phyloP scores from a whole-genome alignment of 2,329 filamentous ascomycete species.

The Microsporum canis region DNA sequence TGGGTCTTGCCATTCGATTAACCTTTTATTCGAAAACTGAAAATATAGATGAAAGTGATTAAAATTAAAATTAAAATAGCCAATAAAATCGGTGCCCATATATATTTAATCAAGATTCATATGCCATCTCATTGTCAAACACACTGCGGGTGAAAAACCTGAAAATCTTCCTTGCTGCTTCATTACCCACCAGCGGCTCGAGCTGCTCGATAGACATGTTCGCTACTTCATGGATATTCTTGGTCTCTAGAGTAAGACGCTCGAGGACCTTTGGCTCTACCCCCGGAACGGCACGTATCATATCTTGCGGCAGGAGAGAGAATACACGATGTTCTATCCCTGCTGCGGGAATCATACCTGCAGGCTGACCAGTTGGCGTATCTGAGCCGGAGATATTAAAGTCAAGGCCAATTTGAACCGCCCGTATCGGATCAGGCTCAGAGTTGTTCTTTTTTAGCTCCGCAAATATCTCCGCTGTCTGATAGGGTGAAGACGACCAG shows the following conservation, averaged over 20 bases:
- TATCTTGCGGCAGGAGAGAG: slow-evolving; percentile 78
- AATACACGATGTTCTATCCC: slow-evolving; percentile 53
- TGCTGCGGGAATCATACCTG: slow-evolving; percentile 47
- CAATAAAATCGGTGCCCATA: background rate
- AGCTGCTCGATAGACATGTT: slow-evolving; percentile 72
- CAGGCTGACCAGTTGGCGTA: slow-evolving; percentile 16
- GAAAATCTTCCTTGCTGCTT: slow-evolving; percentile 63
- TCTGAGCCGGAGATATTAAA: slow-evolving; percentile 30
- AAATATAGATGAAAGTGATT: slow-evolving; percentile 9
- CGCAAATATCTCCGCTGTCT: slow-evolving; percentile 95
- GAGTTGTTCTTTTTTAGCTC: slow-evolving; percentile 79
- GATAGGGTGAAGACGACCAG: slow-evolving; percentile 86
- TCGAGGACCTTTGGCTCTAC: slow-evolving; percentile 68
- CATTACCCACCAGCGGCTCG: slow-evolving; percentile 61
- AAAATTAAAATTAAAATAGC: slow-evolving; percentile 5
- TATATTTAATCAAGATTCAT: background rate
- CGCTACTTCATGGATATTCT: slow-evolving; percentile 69
- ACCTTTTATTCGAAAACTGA: background rate
- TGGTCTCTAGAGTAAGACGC: slow-evolving; percentile 58
- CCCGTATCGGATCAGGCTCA: slow-evolving; percentile 81
- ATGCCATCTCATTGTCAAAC: slow-evolving; percentile 33
- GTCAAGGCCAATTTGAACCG: slow-evolving; percentile 71
- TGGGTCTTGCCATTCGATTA: background rate
- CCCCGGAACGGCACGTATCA: slow-evolving; percentile 75
- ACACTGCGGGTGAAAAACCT: slow-evolving; percentile 66